phyloP scores from a whole-genome alignment of 176 grass and related monocot species.

The Zoysia pacifica region DNA sequence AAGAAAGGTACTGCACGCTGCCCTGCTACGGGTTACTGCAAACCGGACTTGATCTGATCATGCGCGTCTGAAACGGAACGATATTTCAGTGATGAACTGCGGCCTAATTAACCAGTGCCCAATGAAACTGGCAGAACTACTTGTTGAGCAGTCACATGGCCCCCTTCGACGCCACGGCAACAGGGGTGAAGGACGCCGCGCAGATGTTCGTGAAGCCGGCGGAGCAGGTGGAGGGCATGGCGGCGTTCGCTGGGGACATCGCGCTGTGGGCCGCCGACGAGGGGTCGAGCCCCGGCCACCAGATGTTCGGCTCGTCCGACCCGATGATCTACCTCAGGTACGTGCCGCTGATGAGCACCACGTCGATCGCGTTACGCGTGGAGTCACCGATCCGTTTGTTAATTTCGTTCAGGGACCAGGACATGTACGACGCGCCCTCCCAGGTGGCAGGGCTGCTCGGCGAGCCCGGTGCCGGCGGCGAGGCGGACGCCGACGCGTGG shows the following conservation, averaged over 20 bases:
- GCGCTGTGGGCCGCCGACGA: conserved; percentile 50
- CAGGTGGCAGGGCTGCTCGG: conserved; percentile 45
- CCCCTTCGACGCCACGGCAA: conserved; percentile 27
- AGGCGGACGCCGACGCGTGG: conserved; percentile 39
- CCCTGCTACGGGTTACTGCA: neutral
- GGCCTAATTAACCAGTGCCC: neutral
- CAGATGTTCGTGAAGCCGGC: conserved; percentile 27
- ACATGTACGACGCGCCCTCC: conserved; percentile 50
- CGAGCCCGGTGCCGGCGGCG: conserved; percentile 28
- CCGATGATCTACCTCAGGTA: conserved; percentile 64
- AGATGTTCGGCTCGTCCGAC: conserved; percentile 40
- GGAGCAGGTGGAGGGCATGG: conserved; percentile 27
- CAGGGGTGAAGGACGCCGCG: conserved; percentile 23
- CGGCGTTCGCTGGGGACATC: conserved; percentile 48
- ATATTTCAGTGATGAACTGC: neutral
- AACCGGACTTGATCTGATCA: neutral
- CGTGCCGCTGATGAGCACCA: too few species aligned
- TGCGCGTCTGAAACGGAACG: too few species aligned
- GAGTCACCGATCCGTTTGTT: neutral
- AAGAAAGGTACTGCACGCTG: conserved; percentile 41
- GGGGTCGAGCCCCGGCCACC: conserved; percentile 11
- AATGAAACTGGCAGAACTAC: conserved; percentile 20
- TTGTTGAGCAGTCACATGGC: conserved; percentile 37
- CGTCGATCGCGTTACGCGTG: neutral
- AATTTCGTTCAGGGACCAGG: conserved; percentile 44